Conservation (phyloP, 495 filamentous ascomycete genomes). For the Podospora pseudoanserina region DNA sequence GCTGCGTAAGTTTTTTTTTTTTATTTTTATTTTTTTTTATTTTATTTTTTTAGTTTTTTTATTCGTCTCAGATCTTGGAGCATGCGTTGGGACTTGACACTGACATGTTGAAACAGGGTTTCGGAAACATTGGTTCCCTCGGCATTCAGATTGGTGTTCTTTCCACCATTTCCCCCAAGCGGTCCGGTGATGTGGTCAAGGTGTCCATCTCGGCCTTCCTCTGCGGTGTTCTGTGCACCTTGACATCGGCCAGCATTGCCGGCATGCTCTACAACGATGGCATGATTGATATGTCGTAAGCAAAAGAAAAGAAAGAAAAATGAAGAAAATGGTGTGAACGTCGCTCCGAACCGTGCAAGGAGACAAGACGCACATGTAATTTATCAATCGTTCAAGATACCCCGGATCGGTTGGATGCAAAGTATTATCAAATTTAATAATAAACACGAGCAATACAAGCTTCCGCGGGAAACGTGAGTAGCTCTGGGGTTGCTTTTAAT, state of each 20-base stretch:
- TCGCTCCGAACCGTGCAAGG: neutral
- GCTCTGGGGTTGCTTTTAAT: neutral
- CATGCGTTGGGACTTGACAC: slow-evolving; percentile 15
- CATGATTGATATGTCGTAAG: slow-evolving; percentile 10
- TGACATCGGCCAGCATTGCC: slow-evolving; percentile 78
- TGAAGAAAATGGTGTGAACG: neutral
- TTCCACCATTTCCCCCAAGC: slow-evolving; percentile 69
- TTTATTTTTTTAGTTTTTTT: slow-evolving; percentile 28
- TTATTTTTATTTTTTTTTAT: no score
- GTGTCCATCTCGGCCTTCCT: slow-evolving; percentile 75
- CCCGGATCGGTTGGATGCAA: neutral
- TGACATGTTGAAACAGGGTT: slow-evolving; percentile 64
- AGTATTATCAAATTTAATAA: neutral
- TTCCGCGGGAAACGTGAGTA: no score
- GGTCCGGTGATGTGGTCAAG: slow-evolving; percentile 69
- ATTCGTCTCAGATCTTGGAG: neutral
- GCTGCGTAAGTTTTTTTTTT: slow-evolving; percentile 60
- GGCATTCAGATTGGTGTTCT: slow-evolving; percentile 86
- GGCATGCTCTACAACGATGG: slow-evolving; percentile 47
- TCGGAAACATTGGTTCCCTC: slow-evolving; percentile 76
- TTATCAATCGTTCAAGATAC: neutral
- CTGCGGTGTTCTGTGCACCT: slow-evolving; percentile 71
- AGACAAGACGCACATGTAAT: neutral
- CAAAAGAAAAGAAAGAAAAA: neutral
- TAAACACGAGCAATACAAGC: neutral